A percentile compares a stretch with the other conserved stretches of the same genome.
These are phyloP conservation scores for Rhodotorula toruloides DNA, from an alignment of 768 basidiomycete species.

Conservation along the genomic window DNA sequence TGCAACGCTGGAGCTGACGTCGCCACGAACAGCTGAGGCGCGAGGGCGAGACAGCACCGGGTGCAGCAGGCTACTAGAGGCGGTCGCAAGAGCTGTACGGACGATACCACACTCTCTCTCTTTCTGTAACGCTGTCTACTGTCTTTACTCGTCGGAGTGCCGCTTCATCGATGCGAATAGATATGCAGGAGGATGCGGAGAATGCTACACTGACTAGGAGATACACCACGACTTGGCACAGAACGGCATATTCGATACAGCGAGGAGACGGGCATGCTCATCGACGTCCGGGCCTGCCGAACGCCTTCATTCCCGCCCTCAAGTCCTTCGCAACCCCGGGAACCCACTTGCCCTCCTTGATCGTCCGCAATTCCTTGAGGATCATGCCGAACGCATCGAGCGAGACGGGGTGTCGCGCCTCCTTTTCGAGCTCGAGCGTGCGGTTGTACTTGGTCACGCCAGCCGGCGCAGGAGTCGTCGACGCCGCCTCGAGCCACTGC, in stretches of 20 bases:
- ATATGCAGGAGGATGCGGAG: too few relatives aligned
- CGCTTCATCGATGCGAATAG: too few relatives aligned
- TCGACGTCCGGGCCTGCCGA: slow-evolving; percentile 10
- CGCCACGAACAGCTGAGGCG: too few relatives aligned
- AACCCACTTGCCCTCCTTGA: slow-evolving; percentile 26
- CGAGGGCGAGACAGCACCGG: slow-evolving; percentile 85
- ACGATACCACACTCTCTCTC: too few relatives aligned
- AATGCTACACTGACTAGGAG: too few relatives aligned
- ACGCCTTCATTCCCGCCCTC: slow-evolving; percentile 55
- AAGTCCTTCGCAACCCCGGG: slow-evolving; percentile 46
- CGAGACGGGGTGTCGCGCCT: slow-evolving; percentile 1
- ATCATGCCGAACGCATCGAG: slow-evolving; percentile 31
- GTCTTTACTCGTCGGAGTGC: neutral
- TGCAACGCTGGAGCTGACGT: too few relatives aligned
- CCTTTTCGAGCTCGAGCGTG: neutral
- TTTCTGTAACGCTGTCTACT: neutral
- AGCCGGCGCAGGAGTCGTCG: neutral
- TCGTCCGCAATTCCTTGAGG: slow-evolving; percentile 25
- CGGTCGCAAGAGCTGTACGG: neutral
- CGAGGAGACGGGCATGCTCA: neutral
- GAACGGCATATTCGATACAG: neutral
- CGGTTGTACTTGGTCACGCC: slow-evolving; percentile 11
- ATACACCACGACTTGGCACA: neutral
- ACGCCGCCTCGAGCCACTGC: slow-evolving; percentile 5
- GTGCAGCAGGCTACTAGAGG: slow-evolving; percentile 77